A percentile compares a stretch with the other conserved stretches of the same genome.
Evolutionary conservation across 1,284 basidiomycete species (phyloP).

Genomic region (Boletus semigastroideus): DNA sequence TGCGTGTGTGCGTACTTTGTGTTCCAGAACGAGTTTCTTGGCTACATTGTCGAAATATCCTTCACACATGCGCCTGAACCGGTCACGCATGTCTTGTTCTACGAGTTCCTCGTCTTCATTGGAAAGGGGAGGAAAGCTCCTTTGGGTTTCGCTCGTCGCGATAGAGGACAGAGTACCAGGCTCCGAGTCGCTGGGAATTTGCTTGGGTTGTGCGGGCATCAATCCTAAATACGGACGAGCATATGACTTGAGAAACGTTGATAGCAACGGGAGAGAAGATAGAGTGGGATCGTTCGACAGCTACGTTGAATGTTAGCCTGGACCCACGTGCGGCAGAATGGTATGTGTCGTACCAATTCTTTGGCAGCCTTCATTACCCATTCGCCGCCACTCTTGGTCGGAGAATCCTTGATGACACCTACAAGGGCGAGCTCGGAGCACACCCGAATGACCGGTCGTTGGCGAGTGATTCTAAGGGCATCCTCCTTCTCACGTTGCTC

Average conservation of each 20-base stretch:
- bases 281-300: constrained; percentile 85
- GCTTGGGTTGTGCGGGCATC: constrained; percentile 53
- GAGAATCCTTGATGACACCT: constrained; percentile 72
- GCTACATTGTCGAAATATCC: constrained; percentile 91
- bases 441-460: constrained; percentile 84
- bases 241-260: constrained; percentile 84
- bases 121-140: constrained; percentile 41
- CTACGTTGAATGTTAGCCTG: constrained; percentile 41
- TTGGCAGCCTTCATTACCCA: constrained; percentile 83
- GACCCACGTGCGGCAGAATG: not conserved
- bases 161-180: constrained; percentile 52
- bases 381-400: constrained; percentile 72
- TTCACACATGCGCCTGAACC: constrained; percentile 91
- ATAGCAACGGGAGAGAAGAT: constrained; percentile 80
- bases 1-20: constrained; percentile 60
- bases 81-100: constrained; percentile 79
- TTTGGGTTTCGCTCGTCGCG: constrained; percentile 39
- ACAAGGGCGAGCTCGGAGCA: constrained; percentile 90
- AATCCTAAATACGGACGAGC: constrained; percentile 80
- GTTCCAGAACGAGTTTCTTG: constrained; percentile 89
- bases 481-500: constrained; percentile 97
- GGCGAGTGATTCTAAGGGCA: constrained; percentile 71
- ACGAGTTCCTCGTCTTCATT: constrained; percentile 73
- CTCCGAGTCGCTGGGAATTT: constrained; percentile 53
- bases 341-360: constrained; percentile 64